Evolutionary conservation across 805 yeast genomes (phyloP).

Genomic region (Candida corydali): DNA sequence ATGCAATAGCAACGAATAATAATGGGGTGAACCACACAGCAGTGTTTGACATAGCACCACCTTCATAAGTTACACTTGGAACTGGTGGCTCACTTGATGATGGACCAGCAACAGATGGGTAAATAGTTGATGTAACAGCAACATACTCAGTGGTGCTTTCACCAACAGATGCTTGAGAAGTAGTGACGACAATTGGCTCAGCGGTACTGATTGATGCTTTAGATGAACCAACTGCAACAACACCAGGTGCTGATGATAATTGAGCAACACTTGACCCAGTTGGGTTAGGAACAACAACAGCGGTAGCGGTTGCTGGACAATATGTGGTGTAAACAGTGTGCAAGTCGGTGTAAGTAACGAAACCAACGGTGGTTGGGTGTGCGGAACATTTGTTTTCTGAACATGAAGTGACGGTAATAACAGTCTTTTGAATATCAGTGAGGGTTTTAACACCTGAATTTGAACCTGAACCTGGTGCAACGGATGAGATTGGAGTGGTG

Average conservation of each 20-base stretch:
- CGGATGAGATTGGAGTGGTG: neutral
- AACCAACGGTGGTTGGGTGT: constrained; percentile 32
- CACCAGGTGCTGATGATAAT: neutral
- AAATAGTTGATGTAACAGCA: constrained; percentile 6
- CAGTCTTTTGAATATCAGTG: constrained; percentile 22
- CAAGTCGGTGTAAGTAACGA: constrained; percentile 17
- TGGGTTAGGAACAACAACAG: constrained; percentile 5
- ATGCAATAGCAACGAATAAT: constrained; percentile 6
- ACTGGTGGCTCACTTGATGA: neutral
- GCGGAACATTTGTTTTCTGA: constrained; percentile 27
- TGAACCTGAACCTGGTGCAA: constrained; percentile 1
- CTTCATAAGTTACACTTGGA: constrained; percentile 8
- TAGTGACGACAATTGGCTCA: constrained; percentile 5
- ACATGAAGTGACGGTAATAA: constrained; percentile 34
- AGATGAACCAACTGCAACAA: neutral
- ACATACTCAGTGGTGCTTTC: constrained; percentile 4
- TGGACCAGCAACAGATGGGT: constrained; percentile 4
- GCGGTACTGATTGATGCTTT: constrained; percentile 1
- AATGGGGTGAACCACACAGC: constrained; percentile 9
- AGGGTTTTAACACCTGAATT: constrained; percentile 16
- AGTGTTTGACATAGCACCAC: constrained; percentile 6
- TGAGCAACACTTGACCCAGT: neutral
- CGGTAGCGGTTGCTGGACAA: constrained; percentile 15
- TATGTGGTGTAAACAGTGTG: constrained; percentile 22
- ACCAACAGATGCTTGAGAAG: constrained; percentile 5